Evolutionary conservation across 441 rosid genomes (phyloP).

Genomic region (Croton laevigatus): DNA sequence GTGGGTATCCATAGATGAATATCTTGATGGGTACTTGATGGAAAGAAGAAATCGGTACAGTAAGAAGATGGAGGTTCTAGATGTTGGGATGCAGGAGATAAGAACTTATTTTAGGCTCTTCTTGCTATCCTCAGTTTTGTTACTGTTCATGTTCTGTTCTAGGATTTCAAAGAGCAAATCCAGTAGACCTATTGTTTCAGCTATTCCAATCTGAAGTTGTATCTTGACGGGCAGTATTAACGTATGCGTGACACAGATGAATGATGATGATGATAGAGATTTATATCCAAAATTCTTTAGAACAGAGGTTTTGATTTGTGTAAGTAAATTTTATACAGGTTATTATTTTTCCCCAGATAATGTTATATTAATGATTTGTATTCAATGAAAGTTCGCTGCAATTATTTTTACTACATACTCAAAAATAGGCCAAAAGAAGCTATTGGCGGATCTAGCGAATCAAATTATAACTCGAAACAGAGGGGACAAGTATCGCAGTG

Average conservation of each 20-base stretch:
- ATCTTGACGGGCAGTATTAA: background rate
- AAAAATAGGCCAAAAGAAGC: no score
- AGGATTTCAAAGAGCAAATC: constrained; percentile 80
- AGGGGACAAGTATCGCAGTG: no score
- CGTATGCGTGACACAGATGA: background rate
- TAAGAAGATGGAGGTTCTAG: constrained; percentile 86
- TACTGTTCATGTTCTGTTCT: constrained; percentile 94
- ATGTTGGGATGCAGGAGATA: constrained; percentile 94
- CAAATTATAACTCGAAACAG: no score
- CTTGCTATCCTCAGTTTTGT: constrained; percentile 75
- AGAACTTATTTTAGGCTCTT: constrained; percentile 97
- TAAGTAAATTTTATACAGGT: constrained; percentile 7
- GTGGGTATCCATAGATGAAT: constrained; percentile 90
- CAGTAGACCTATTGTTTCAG: constrained; percentile 54
- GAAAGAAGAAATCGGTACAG: constrained; percentile 82
- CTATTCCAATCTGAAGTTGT: constrained; percentile 30
- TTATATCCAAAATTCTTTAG: constrained; percentile 17
- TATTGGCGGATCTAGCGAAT: no score
- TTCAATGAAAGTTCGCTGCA: constrained; percentile 4
- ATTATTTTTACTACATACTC: background rate
- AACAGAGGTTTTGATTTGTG: constrained; percentile 18
- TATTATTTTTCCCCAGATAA: background rate
- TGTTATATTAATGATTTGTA: background rate
- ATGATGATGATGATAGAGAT: background rate
- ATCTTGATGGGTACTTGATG: constrained; percentile 88